Base-by-base conservation (phyloP, 495 filamentous ascomycete genomes). In the Penicillium odoratum region DNA sequence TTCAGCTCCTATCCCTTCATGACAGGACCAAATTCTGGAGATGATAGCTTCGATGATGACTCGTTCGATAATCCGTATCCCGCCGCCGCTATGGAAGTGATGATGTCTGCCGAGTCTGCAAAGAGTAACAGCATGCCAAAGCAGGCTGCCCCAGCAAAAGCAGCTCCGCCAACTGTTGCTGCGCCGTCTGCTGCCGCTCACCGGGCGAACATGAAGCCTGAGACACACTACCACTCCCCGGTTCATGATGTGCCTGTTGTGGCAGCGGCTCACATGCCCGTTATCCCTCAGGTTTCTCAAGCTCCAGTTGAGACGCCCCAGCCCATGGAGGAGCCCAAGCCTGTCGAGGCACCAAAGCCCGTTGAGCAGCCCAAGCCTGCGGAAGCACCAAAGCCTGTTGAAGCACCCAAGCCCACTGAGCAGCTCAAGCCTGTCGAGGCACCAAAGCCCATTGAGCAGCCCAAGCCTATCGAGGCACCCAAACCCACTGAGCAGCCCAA, bases 1-100 rank as follows among this genome's bases (percentile, higher is more conserved):
- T 65, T 67, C 43, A 54, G 25, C 45, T 60, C 40, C n/a, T 69
- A 61, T 53, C 64, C 64, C 10, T 67, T 67, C 49, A 53, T 59
- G 36, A 21, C 61, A 3, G 16, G 29, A 0, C 57, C 57, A 33
- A 48, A 34, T 10, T 64, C 61, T 16, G 15, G 15, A 16, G 48
- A 16, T 15, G 40, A 46, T 2, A 40, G 48, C 7, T 60, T 58
- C 6, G 58, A 55, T 30, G 64, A 61, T 18, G 62, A 61, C n/a
- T 53, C 59, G 16, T 50, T 67, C 18, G 57, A 45, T 9, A 56
- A 61, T 33, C 51, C 60, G n/a, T 13, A 33, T 67, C 5, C 54
- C 66, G 21, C 21, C 9, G 54, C 44, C 3, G 64, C 61, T 9
- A 60, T 67, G 61, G 43, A 60, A 2, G 66, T 61, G 13, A 40